Conservation (phyloP, 495 filamentous ascomycete species). For the Letharia lupina region DNA sequence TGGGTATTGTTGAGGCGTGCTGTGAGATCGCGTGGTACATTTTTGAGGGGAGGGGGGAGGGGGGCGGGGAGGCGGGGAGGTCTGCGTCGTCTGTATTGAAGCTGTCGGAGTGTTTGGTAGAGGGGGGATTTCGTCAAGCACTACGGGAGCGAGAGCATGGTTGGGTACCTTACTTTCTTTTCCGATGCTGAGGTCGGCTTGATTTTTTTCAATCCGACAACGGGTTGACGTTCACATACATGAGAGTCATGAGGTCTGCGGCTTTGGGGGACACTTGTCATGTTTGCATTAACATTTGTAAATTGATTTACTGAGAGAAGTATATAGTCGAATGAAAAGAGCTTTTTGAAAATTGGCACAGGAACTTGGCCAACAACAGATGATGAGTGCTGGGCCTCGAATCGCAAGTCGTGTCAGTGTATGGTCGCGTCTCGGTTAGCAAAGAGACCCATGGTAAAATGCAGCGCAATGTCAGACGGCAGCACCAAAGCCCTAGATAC, state of each 20-base stretch:
- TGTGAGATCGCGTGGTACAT: too few relatives aligned
- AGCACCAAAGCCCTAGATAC: not conserved
- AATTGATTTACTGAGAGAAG: not conserved
- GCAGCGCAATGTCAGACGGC: not conserved
- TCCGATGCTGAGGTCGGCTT: too few relatives aligned
- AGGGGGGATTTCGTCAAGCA: too few relatives aligned
- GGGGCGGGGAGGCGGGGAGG: too few relatives aligned
- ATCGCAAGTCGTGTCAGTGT: not conserved
- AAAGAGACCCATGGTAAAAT: not conserved
- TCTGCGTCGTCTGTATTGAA: too few relatives aligned
- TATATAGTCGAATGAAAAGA: not conserved
- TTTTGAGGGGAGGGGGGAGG: too few relatives aligned
- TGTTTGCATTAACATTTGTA: not conserved
- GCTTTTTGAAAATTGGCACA: not conserved
- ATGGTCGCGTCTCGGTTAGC: not conserved
- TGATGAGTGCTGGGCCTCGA: not conserved
- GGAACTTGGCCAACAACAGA: not conserved
- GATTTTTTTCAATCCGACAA: not conserved
- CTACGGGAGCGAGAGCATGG: too few relatives aligned
- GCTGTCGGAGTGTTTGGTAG: too few relatives aligned
- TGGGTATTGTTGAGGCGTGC: too few relatives aligned
- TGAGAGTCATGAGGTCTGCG: not conserved
- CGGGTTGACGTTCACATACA: not conserved
- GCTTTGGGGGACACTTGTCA: not conserved
- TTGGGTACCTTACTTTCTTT: too few relatives aligned